Conservation (phyloP, 164 flowering plant genomes). For the Buxus sempervirens region DNA sequence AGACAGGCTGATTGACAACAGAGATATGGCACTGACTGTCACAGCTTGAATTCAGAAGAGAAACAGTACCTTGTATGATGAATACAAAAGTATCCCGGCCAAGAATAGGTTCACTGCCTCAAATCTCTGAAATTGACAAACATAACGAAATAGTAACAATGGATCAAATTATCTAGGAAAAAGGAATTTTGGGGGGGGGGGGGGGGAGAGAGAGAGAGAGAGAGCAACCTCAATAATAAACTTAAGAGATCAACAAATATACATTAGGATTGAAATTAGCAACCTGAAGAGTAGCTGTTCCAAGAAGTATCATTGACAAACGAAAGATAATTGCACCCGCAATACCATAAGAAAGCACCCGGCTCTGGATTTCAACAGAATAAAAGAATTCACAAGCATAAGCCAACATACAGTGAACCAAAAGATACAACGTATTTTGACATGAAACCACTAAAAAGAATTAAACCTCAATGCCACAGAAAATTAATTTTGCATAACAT, state of each 20-base stretch:
- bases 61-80: constrained; percentile 76
- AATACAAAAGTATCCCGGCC: constrained; percentile 74
- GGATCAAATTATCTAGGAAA: not conserved
- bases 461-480: not conserved
- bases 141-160: constrained; percentile 13
- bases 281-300: constrained; percentile 92
- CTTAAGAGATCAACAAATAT: not conserved
- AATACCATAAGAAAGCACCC: constrained; percentile 93
- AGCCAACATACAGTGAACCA: not conserved
- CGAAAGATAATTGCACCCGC: constrained; percentile 93
- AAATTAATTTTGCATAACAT: not conserved
- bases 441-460: not conserved
- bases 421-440: not conserved
- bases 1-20: too few relatives aligned
- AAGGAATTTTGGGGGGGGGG: too few relatives aligned
- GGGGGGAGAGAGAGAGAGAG: too few relatives aligned
- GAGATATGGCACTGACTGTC: not conserved
- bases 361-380: constrained; percentile 41
- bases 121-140: constrained; percentile 54
- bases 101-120: constrained; percentile 82
- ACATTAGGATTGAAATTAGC: constrained; percentile 2
- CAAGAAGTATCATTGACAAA: constrained; percentile 76
- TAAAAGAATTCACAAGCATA: constrained; percentile 9
- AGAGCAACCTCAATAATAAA: not conserved
- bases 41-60: constrained; percentile 6